Evolutionary conservation across 208 protist species (phyloP).

Genomic region (Leishmania guyanensis): DNA sequence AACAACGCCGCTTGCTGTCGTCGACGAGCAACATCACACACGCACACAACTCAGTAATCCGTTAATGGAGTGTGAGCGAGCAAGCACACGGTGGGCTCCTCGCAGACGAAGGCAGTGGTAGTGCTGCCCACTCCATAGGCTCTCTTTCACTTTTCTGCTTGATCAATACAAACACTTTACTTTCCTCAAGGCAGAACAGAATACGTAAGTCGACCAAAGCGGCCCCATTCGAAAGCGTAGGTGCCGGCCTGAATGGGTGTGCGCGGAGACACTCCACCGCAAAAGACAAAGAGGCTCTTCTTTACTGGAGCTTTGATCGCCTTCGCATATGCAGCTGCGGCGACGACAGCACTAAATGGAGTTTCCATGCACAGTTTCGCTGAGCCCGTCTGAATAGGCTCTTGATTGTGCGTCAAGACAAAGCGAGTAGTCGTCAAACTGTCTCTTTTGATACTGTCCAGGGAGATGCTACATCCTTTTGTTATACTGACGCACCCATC

Average conservation of each 20-base stretch:
- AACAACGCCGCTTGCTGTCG: background rate
- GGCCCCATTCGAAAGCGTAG: slow-evolving; percentile 79
- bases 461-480: slow-evolving; percentile 38
- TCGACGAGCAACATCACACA: background rate
- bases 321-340: slow-evolving; percentile 54
- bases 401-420: slow-evolving; percentile 64
- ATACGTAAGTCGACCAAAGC: slow-evolving; percentile 44
- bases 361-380: slow-evolving; percentile 54
- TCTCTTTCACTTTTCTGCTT: background rate
- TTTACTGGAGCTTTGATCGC: slow-evolving; percentile 55
- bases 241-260: slow-evolving; percentile 50
- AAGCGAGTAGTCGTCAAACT: slow-evolving; percentile 37
- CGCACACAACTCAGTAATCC: slow-evolving; percentile 2
- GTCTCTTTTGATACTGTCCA: slow-evolving; percentile 27
- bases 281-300: slow-evolving; percentile 62
- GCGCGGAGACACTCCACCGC: slow-evolving; percentile 48
- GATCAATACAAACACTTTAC: background rate
- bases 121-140: background rate
- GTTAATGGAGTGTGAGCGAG: slow-evolving; percentile 6
- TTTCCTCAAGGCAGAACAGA: slow-evolving; percentile 24
- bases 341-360: slow-evolving; percentile 42
- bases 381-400: slow-evolving; percentile 72
- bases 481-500: slow-evolving; percentile 55
- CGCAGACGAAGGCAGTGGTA: background rate
- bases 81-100: slow-evolving; percentile 3